Conservation (phyloP, 2,329 filamentous ascomycete genomes). For the Chrysoporthe puriensis region DNA sequence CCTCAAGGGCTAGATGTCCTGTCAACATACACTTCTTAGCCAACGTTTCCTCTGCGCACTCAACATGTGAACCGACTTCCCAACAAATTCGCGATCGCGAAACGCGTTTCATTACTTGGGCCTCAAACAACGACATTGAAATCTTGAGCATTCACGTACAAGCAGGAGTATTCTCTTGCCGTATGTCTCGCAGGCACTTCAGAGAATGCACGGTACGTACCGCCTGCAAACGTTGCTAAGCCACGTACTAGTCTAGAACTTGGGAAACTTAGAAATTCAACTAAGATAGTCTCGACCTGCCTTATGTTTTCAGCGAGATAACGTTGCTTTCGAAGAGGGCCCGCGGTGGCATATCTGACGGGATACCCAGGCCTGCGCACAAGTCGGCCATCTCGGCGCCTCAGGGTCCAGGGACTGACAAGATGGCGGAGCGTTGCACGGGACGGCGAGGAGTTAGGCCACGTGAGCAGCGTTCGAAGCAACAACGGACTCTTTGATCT, state of each 20-base stretch:
- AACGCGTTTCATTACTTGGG: neutral
- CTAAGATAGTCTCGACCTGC: neutral
- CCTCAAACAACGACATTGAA: neutral
- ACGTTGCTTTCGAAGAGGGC: neutral
- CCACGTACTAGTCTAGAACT: neutral
- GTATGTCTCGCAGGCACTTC: neutral
- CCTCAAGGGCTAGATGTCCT: slow-evolving; percentile 20
- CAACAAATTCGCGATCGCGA: neutral
- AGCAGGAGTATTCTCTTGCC: neutral
- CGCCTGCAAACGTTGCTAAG: slow-evolving; percentile 4
- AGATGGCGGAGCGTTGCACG: no score
- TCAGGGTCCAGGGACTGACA: no score
- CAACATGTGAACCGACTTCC: neutral
- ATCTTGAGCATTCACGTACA: neutral
- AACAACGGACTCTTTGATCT: no score
- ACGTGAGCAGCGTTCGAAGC: no score
- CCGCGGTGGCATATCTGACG: neutral
- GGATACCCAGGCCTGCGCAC: no score
- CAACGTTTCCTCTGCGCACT: neutral
- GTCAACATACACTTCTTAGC: slow-evolving; percentile 19
- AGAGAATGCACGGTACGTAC: neutral
- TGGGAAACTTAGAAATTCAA: neutral
- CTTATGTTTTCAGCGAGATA: neutral
- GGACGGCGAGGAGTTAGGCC: no score
- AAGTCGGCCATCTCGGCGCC: no score